phyloP scores from a whole-genome alignment of 305 asterid genomes.

The Fraxinus paxiana region DNA sequence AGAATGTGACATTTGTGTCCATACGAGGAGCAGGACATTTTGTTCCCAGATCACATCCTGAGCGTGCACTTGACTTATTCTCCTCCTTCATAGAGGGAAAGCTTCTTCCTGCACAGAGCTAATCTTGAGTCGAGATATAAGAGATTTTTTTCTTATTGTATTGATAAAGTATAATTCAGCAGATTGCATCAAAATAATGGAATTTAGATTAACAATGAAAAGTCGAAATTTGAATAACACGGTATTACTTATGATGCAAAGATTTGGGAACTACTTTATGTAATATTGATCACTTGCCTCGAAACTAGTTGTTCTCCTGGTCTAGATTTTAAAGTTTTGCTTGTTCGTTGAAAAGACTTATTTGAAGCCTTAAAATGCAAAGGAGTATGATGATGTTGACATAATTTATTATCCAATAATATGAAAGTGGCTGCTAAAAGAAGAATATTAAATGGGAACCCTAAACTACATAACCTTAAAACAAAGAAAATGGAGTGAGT shows the following conservation, averaged over 20 bases:
- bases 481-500: background rate
- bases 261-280: background rate
- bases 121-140: background rate
- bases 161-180: background rate
- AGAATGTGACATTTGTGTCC: slow-evolving; percentile 53
- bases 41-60: slow-evolving; percentile 68
- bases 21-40: slow-evolving; percentile 62
- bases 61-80: slow-evolving; percentile 43
- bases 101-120: slow-evolving; percentile 33
- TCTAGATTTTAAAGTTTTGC: background rate
- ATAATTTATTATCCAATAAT: background rate
- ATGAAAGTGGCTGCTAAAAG: background rate
- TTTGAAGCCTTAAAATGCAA: background rate
- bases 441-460: background rate
- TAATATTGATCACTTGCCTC: background rate
- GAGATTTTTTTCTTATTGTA: background rate
- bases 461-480: background rate
- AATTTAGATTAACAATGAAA: background rate
- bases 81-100: slow-evolving; percentile 46
- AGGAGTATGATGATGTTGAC: background rate
- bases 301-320: background rate
- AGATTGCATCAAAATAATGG: background rate
- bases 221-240: background rate
- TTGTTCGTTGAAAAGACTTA: background rate
- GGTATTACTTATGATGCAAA: slow-evolving; percentile 3